Evolutionary conservation across 2,329 filamentous ascomycete genomes (phyloP).

Genomic region (Tolypocladium paradoxum): DNA sequence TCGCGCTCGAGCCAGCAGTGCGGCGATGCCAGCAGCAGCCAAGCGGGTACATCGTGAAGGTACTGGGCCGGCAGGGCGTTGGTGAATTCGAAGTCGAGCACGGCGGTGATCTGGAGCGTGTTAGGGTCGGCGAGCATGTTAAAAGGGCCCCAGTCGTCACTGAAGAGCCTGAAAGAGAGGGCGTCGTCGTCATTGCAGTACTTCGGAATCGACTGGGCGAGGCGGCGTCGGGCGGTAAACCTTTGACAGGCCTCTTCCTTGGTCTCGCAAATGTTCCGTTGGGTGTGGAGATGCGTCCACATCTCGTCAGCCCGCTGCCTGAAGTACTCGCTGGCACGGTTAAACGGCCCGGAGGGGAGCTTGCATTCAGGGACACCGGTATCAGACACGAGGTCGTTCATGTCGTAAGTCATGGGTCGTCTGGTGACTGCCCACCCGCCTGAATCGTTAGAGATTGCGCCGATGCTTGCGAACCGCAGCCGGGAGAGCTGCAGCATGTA

Average conservation of each 20-base stretch:
- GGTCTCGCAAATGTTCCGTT: not conserved
- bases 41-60: slow-evolving; percentile 25
- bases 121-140: slow-evolving; percentile 28
- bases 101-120: slow-evolving; percentile 22
- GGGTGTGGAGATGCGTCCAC: not conserved
- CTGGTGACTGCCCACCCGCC: slow-evolving; percentile 18
- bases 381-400: slow-evolving; percentile 24
- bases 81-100: slow-evolving; percentile 30
- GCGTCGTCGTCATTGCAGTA: slow-evolving; percentile 18
- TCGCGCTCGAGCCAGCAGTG: slow-evolving; percentile 12
- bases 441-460: slow-evolving; percentile 19
- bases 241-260: slow-evolving; percentile 4
- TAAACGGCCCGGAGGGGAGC: slow-evolving; percentile 21
- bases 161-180: slow-evolving; percentile 24
- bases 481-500: slow-evolving; percentile 17
- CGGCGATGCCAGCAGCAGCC: slow-evolving; percentile 21
- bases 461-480: slow-evolving; percentile 19
- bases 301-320: slow-evolving; percentile 2
- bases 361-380: slow-evolving; percentile 16
- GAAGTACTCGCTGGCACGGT: slow-evolving; percentile 11
- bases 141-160: slow-evolving; percentile 25
- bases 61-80: slow-evolving; percentile 29
- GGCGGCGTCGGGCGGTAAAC: slow-evolving; percentile 22
- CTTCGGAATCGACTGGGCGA: slow-evolving; percentile 18
- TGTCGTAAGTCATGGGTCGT: slow-evolving; percentile 26